Conservation (phyloP, 2,329 filamentous ascomycete genomes). For the Ceratocystis variospora region DNA sequence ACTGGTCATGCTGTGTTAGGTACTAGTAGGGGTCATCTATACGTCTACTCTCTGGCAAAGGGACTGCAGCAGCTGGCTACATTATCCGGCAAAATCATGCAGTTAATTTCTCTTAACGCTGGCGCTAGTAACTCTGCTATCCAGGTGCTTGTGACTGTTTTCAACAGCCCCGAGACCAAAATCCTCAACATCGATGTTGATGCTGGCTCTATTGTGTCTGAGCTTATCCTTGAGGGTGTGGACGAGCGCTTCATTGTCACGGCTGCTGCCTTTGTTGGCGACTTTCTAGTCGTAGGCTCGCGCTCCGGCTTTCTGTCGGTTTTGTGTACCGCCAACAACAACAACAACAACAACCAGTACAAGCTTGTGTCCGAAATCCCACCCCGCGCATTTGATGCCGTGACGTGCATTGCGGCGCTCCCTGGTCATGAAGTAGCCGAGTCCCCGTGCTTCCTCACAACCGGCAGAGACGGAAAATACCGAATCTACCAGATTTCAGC, state of each 20-base stretch:
- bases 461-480: conserved; percentile 63
- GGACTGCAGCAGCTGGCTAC: conserved; percentile 27
- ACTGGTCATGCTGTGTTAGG: conserved; percentile 34
- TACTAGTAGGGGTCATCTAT: conserved; percentile 36
- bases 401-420: conserved; percentile 50
- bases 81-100: conserved; percentile 37
- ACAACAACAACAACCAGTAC: conserved; percentile 9
- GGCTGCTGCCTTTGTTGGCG: conserved; percentile 31
- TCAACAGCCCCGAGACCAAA: conserved; percentile 33
- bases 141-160: conserved; percentile 34
- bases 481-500: conserved; percentile 43
- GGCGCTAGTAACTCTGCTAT: background rate
- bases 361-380: conserved; percentile 14
- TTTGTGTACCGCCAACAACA: conserved; percentile 21
- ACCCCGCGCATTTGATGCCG: conserved; percentile 36
- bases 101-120: conserved; percentile 30
- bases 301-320: conserved; percentile 37
- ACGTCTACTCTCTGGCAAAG: conserved; percentile 29
- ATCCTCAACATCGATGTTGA: conserved; percentile 30
- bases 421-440: conserved; percentile 23
- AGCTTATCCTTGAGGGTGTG: conserved; percentile 28
- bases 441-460: conserved; percentile 46
- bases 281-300: conserved; percentile 40
- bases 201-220: conserved; percentile 24
- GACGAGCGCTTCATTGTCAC: conserved; percentile 39